Evolutionary conservation across 805 yeast species (phyloP), one percentile per base, ranked within the genome.

Genomic region (Candida nanaspora): DNA sequence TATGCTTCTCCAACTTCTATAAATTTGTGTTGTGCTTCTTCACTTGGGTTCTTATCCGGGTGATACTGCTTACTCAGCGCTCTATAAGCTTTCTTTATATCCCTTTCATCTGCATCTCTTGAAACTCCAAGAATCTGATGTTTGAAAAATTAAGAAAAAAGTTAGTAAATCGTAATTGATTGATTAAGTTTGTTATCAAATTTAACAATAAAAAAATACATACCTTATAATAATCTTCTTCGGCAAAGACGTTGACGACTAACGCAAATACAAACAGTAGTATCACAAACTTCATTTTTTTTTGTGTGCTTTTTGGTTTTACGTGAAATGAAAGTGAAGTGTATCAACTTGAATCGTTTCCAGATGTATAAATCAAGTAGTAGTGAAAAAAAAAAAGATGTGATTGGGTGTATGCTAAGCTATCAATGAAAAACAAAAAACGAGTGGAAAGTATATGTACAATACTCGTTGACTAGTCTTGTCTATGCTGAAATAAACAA

Each of bases 1-100:
- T 91, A 91, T 0, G 98, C 98, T 55, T 84, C 95, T 14, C 95
- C 95, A 23, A 93, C 75, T 61, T 88, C 95, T 38, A 93, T 81
- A 59, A 89, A 93, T 62, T 76, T 81, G 38, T 83, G 81, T 48
- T 86, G 88, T 1, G 97, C 95, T 23, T 74, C 82, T 8, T 86
- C 87, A 51, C 82, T 76, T 5, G 83, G 81, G 57, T 91, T 93
- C 65, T 91, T 91, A 62, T 91, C 98, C 2, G 98, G 98, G 56
- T 91, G 98, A 62, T 76, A 87, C 56, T 85, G 85, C 59, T 86
- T 82, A 49, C 89, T 80, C 47, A 91, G 64, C 41, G 77, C 74
- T 49, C 95, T 69, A 59, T 89, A 89, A 0, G 96, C 96, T 39
- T 80, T 74, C 57, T 86, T 87, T 63, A 89, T 86, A 41, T 87